Percentiles rank a stretch among this genome's conserved stretches.
Conservation (phyloP, 768 basidiomycete genomes). For the Leucogyrophana mollusca region DNA sequence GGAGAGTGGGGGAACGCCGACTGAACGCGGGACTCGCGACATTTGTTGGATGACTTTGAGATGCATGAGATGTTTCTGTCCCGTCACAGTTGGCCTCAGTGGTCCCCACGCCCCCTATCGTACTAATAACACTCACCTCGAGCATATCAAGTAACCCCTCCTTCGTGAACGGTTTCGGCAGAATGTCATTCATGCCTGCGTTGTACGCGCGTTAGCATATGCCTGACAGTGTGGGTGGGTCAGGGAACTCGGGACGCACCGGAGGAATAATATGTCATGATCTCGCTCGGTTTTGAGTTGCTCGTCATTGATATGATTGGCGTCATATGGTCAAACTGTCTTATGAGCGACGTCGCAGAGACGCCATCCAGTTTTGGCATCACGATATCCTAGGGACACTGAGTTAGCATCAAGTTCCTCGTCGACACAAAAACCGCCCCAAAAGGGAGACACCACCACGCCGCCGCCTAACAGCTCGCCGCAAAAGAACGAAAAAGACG, state of each 20-base stretch:
- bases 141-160: constrained; percentile 89
- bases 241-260: too few relatives aligned
- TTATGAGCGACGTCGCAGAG: constrained; percentile 87
- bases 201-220: constrained; percentile 22
- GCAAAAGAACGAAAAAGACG: background rate
- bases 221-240: too few relatives aligned
- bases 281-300: constrained; percentile 90
- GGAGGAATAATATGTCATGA: constrained; percentile 86
- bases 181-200: constrained; percentile 91
- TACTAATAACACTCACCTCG: constrained; percentile 49
- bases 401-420: constrained; percentile 4
- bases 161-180: constrained; percentile 97
- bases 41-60: constrained; percentile 85
- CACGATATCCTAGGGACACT: constrained; percentile 74
- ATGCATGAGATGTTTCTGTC: constrained; percentile 85
- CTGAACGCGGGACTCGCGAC: constrained; percentile 58
- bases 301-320: constrained; percentile 99
- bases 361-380: constrained; percentile 90
- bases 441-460: too few relatives aligned
- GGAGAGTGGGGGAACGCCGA: constrained; percentile 64
- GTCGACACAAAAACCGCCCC: constrained; percentile 5
- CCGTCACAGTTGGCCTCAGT: background rate
- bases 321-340: constrained; percentile 92
- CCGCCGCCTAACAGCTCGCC: too few relatives aligned
- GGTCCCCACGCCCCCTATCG: too few relatives aligned